These are phyloP conservation scores for Candida corydali DNA, from an alignment of 805 yeast genomes.

Conservation along the genomic window DNA sequence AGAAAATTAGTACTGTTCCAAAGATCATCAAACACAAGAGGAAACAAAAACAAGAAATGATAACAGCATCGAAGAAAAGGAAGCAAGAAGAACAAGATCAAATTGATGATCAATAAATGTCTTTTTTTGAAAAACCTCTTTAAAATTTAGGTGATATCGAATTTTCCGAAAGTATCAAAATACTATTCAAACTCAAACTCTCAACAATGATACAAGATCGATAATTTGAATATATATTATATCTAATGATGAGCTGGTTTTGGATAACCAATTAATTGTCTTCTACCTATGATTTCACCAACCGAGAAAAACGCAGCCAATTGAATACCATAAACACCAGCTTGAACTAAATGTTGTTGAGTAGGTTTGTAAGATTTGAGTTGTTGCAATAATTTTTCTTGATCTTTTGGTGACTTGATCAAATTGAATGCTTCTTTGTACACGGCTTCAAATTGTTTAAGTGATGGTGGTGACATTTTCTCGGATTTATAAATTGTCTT, in stretches of 20 bases:
- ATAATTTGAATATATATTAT: conserved; percentile 4
- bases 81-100: conserved; percentile 20
- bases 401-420: conserved; percentile 44
- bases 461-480: conserved; percentile 87
- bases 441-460: conserved; percentile 70
- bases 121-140: too few relatives aligned
- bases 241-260: conserved; percentile 36
- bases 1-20: conserved; percentile 82
- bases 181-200: too few relatives aligned
- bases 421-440: conserved; percentile 46
- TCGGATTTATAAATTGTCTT: conserved; percentile 86
- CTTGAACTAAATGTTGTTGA: conserved; percentile 58
- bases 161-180: too few relatives aligned
- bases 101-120: too few relatives aligned
- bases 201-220: too few relatives aligned
- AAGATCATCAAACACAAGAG: conserved; percentile 60
- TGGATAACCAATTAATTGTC: conserved; percentile 88
- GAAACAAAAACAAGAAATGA: conserved; percentile 63
- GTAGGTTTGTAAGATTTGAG: conserved; percentile 43
- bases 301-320: conserved; percentile 85
- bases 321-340: conserved; percentile 76
- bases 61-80: conserved; percentile 67
- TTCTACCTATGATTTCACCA: conserved; percentile 96
- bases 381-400: conserved; percentile 50
- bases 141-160: too few relatives aligned